A percentile compares a stretch with the other conserved stretches of the same genome.
phyloP scores from a whole-genome alignment of 352 stramenopile genomes.

The Globisporangium parvum region DNA sequence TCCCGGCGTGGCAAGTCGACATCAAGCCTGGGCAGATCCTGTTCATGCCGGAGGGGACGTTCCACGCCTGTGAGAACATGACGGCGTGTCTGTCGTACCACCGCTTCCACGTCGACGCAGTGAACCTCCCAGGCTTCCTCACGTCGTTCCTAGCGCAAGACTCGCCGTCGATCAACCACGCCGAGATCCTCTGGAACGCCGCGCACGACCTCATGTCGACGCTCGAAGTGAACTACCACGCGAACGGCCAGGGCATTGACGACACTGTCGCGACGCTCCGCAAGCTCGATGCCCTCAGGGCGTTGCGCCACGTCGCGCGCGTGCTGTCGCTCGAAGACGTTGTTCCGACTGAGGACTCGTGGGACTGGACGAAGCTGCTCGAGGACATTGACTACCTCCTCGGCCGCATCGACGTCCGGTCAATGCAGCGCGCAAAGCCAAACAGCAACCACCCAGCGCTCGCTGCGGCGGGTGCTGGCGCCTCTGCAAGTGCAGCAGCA shows the following conservation, averaged over 20 bases:
- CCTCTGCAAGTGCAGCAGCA: neutral
- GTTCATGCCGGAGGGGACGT: constrained; percentile 91
- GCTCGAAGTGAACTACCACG: constrained; percentile 74
- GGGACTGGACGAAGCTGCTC: constrained; percentile 75
- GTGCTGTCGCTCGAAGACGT: constrained; percentile 64
- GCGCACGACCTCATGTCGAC: constrained; percentile 84
- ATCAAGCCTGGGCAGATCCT: constrained; percentile 91
- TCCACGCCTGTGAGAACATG: constrained; percentile 90
- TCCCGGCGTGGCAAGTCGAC: constrained; percentile 82
- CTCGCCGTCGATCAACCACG: constrained; percentile 86
- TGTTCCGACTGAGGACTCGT: constrained; percentile 64
- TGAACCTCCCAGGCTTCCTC: constrained; percentile 90
- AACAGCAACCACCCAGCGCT: constrained; percentile 14
- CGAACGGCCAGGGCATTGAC: constrained; percentile 35
- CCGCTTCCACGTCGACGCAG: constrained; percentile 89
- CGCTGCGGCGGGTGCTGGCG: neutral
- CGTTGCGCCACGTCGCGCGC: constrained; percentile 52
- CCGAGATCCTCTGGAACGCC: constrained; percentile 92
- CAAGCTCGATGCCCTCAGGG: constrained; percentile 60
- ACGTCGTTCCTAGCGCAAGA: constrained; percentile 88
- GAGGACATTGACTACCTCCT: constrained; percentile 70
- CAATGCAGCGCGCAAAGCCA: constrained; percentile 24
- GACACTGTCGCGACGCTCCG: constrained; percentile 37
- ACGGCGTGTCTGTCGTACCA: constrained; percentile 93
- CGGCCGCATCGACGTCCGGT: constrained; percentile 45